Base-by-base conservation (phyloP, 148 eudicot genomes). In the Tetragonia tetragonoides region DNA sequence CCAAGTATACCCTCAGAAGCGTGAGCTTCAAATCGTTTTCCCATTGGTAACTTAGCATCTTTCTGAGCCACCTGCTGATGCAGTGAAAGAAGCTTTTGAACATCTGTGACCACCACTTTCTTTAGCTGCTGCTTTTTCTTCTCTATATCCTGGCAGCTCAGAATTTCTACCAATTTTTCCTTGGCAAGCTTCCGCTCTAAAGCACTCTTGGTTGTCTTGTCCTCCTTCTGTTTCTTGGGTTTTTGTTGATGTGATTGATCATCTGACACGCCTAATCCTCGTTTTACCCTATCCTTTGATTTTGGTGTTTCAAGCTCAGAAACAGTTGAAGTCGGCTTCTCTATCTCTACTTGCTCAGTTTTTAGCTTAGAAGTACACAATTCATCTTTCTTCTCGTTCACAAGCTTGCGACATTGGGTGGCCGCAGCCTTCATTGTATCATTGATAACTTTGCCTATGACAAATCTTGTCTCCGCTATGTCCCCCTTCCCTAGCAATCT, bases 401-500 rank as follows among this genome's bases (percentile, higher is more conserved):
- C 75, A n/a, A 81, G 80, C 63, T 74, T 49, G 21, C 15, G 76
- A 68, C 3, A 23, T 8, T 68, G 40, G 53, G 53, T 70, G 60
- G 41, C 54, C 47, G 73, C 84, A 40, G 80, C 69, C 80, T 74
- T 82, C 88, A 92, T 62, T 40, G 95, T 88, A 66, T 87, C 86
- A 75, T 88, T 47, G 47, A 93, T 86, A 38, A 93, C 81, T 72
- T 88, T 89, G 24, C 95, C 95, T 21, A 91, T 76, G 75, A 82
- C 93, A 82, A 88, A 91, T 78, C 93, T 85, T 21, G 87, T 77
- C 83, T 91, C 90, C 24, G 9, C 11, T 42, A 68, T 28, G 51
- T 87, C 66, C n/a, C 95, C 92, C 56, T 80, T 83, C 61, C 85
- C 80, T 37, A 93, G 97, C 78, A 86, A 80, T 46, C 72, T 54